Base-by-base conservation (phyloP, 441 rosid genomes). In the Populus hybrid region DNA sequence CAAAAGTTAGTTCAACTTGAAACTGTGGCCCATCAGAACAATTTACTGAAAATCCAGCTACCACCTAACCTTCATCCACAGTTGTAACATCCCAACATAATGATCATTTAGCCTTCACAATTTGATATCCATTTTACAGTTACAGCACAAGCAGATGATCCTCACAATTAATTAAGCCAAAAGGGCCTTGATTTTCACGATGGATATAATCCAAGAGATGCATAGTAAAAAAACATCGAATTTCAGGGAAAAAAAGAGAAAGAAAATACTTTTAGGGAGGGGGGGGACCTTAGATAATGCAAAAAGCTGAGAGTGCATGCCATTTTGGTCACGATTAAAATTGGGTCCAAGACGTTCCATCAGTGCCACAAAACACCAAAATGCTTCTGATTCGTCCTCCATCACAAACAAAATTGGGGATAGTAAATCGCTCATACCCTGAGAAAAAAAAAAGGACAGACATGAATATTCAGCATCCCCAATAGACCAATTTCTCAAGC, bases 291-390 rank as follows among this genome's bases (percentile, higher is more conserved):
- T 97, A 57, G 97, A 89, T 74, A 94, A 78, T 78, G 99, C 98
- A 89, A 92, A 91, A 70, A 97, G 98, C 79, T 97, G 99, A 80
- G 97, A 81, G 82, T 92, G 99, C 98, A 97, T 93, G 86, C 99
- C 99, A 83, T 85, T 94, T 81, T 97, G 98, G 83, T 97, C 99
- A 69, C 98, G 95, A 77, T 97, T 97, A 72, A 94, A 97, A 84
- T 97, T 97, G 82, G 99, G 98, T 71, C 97, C 99, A 80, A 97
- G 95, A 32, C 94, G 91, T 83, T 92, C 98, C 98, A 97, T 92
- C 81, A 94, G 75, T 46, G 95, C 86, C 81, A 92, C 97, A 82
- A 97, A 94, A 87, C 99, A 91, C 99, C 99, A 97, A 89, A 94
- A 97, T 67, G 99, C 75, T 85, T 93, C 93, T 4, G 99, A 91